phyloP scores from a whole-genome alignment of 164 flowering plant species.

The Chloranthus sessilifolius region DNA sequence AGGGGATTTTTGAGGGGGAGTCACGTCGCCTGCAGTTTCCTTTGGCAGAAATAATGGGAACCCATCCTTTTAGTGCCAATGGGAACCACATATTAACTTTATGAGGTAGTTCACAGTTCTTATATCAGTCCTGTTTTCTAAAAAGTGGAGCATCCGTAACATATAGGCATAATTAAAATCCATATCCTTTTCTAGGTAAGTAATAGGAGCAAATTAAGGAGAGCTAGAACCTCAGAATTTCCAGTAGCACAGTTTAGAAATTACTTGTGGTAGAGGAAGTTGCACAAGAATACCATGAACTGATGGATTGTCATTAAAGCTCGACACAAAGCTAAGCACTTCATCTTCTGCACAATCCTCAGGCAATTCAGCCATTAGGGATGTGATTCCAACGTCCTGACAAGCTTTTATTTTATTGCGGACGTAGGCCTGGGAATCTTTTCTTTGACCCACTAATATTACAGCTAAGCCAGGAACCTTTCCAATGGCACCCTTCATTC shows the following conservation, averaged over 20 bases:
- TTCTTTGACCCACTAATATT: slow-evolving; percentile 74
- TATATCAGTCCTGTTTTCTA: too few species aligned
- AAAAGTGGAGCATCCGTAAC: background rate
- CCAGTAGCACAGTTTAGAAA: slow-evolving; percentile 27
- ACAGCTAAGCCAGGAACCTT: slow-evolving; percentile 86
- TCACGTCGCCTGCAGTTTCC: too few species aligned
- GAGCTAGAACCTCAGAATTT: slow-evolving; percentile 6
- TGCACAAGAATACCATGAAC: slow-evolving; percentile 93
- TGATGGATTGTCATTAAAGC: slow-evolving; percentile 54
- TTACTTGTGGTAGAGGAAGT: slow-evolving; percentile 92
- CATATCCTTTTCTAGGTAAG: slow-evolving; percentile 5
- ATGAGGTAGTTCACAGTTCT: too few species aligned
- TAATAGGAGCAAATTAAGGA: background rate
- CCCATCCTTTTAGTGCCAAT: too few species aligned
- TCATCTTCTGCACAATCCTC: slow-evolving; percentile 55
- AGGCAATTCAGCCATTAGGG: slow-evolving; percentile 43
- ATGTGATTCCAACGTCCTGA: slow-evolving; percentile 72
- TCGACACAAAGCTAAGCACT: slow-evolving; percentile 40
- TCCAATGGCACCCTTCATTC: slow-evolving; percentile 58
- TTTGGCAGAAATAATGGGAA: too few species aligned
- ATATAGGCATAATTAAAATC: background rate
- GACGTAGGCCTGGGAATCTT: slow-evolving; percentile 73
- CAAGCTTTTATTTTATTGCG: slow-evolving; percentile 74
- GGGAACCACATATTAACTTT: too few species aligned
- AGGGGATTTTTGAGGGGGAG: too few species aligned